Evolutionary conservation across 192 early-diverging fungal genomes (phyloP).

Genomic region (Obelidium mucronatum): DNA sequence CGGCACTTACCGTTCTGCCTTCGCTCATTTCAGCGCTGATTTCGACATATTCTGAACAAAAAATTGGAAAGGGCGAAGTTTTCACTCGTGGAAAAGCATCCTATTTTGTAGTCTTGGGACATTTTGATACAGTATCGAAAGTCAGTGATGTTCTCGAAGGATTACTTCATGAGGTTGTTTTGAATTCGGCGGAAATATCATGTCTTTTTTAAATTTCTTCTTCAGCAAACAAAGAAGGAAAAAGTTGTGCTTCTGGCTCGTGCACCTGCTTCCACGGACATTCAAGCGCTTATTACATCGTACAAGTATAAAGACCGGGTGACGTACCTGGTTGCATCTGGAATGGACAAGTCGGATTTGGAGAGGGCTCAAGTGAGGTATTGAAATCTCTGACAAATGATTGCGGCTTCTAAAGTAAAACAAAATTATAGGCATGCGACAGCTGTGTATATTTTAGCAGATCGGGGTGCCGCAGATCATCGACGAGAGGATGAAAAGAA

Average conservation of each 20-base stretch:
- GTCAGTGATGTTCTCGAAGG: slow-evolving; percentile 38
- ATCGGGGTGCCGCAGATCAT: slow-evolving; percentile 55
- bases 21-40: slow-evolving; percentile 47
- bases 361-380: slow-evolving; percentile 44
- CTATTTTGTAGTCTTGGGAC: slow-evolving; percentile 50
- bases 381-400: slow-evolving; percentile 3
- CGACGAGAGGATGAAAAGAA: slow-evolving; percentile 73
- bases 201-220: not conserved
- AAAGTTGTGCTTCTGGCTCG: slow-evolving; percentile 48
- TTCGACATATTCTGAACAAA: slow-evolving; percentile 33
- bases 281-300: slow-evolving; percentile 36
- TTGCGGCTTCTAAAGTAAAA: not conserved
- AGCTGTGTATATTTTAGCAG: slow-evolving; percentile 48
- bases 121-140: slow-evolving; percentile 9
- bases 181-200: not conserved
- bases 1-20: slow-evolving; percentile 67
- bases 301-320: slow-evolving; percentile 40
- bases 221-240: not conserved
- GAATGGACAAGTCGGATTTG: slow-evolving; percentile 44
- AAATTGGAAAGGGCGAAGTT: slow-evolving; percentile 34
- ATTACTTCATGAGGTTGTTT: slow-evolving; percentile 33
- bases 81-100: slow-evolving; percentile 36
- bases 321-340: slow-evolving; percentile 48
- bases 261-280: slow-evolving; percentile 6
- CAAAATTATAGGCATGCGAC: slow-evolving; percentile 24